These are phyloP conservation scores for Aspergillus baeticus DNA, from an alignment of 495 filamentous ascomycete species.

Conservation along the genomic window DNA sequence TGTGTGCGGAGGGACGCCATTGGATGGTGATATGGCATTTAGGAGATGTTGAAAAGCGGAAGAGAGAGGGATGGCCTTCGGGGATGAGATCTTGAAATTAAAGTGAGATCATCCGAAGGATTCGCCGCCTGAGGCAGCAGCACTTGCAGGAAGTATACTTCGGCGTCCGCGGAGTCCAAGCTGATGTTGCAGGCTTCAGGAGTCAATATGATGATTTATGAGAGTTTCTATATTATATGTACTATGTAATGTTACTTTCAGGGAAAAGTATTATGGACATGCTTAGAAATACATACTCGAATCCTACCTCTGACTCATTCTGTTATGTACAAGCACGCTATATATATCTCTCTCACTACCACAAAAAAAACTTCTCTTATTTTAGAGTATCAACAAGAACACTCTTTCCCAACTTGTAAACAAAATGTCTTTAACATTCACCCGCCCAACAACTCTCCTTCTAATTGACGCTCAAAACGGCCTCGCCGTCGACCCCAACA, in stretches of 20 bases:
- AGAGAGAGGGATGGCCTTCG: background rate
- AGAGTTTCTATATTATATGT: no score
- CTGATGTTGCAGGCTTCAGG: no score
- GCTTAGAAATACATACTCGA: no score
- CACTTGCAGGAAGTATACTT: background rate
- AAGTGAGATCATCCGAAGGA: background rate
- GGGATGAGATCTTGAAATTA: background rate
- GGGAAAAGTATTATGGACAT: no score
- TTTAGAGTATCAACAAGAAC: no score
- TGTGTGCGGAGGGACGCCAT: background rate
- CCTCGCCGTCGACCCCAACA: conserved; percentile 26
- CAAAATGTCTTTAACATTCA: conserved; percentile 19
- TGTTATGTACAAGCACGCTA: no score
- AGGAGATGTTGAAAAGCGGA: background rate
- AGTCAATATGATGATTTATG: no score
- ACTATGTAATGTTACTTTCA: no score
- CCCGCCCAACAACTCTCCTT: conserved; percentile 47
- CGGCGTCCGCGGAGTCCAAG: no score
- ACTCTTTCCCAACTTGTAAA: background rate
- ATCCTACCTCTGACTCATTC: no score
- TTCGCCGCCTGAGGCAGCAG: conserved; percentile 16
- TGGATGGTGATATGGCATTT: background rate
- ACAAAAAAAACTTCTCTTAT: no score
- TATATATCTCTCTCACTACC: no score
- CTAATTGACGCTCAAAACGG: conserved; percentile 59